These are phyloP conservation scores for Fusarium stilboides DNA, from an alignment of 2,329 filamentous ascomycete genomes.

Conservation along the genomic window DNA sequence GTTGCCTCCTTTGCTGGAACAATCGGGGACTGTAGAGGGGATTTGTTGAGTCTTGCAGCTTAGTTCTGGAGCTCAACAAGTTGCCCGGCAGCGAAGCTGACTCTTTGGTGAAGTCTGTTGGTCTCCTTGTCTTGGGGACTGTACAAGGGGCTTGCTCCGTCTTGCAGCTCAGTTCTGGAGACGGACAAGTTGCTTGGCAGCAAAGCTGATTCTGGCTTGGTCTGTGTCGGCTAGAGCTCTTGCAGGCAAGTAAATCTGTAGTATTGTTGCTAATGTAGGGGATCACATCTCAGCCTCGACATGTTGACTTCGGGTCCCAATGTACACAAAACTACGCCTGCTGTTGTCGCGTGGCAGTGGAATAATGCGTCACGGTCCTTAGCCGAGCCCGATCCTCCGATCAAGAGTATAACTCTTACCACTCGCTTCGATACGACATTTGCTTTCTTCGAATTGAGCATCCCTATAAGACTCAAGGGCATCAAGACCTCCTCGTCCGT, in stretches of 20 bases:
- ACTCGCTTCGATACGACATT: slow-evolving; percentile 19
- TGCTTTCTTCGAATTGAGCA: slow-evolving; percentile 18
- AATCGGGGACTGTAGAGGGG: slow-evolving; percentile 29
- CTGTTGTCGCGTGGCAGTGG: slow-evolving; percentile 17
- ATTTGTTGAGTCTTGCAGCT: slow-evolving; percentile 19
- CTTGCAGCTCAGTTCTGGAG: slow-evolving; percentile 27
- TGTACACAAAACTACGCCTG: slow-evolving; percentile 4
- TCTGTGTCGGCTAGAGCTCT: not conserved
- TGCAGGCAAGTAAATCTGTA: not conserved
- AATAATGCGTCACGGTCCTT: slow-evolving; percentile 1
- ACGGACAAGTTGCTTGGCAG: slow-evolving; percentile 6
- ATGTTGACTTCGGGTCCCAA: slow-evolving; percentile 17
- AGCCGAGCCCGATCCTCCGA: slow-evolving; percentile 11
- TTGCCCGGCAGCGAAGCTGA: slow-evolving; percentile 30
- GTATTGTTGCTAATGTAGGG: not conserved
- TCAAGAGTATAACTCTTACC: slow-evolving; percentile 21
- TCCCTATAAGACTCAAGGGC: slow-evolving; percentile 28
- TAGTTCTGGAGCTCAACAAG: slow-evolving; percentile 25
- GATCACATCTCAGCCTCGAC: not conserved
- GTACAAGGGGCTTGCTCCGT: slow-evolving; percentile 3
- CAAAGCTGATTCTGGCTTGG: slow-evolving; percentile 11
- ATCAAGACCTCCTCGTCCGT: slow-evolving; percentile 11
- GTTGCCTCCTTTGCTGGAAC: slow-evolving; percentile 15
- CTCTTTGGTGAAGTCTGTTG: slow-evolving; percentile 14
- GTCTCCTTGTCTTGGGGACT: not conserved